A percentile compares a stretch with the other conserved stretches of the same genome.
phyloP scores from a whole-genome alignment of 192 early-diverging fungal species.

The Nowakowskiella sp. region DNA sequence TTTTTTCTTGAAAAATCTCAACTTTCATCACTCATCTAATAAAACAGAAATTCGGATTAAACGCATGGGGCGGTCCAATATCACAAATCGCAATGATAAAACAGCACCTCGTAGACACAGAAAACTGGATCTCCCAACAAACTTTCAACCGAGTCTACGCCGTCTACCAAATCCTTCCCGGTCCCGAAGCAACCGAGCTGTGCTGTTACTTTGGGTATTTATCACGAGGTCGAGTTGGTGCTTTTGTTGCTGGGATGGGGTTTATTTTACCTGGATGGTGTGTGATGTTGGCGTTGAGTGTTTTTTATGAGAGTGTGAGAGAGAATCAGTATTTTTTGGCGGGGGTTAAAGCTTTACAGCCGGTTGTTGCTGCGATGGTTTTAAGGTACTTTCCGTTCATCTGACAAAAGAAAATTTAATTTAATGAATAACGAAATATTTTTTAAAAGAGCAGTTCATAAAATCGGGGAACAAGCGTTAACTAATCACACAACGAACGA shows the following conservation, averaged over 20 bases:
- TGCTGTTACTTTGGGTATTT: constrained; percentile 47
- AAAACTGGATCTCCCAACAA: constrained; percentile 36
- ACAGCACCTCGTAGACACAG: constrained; percentile 31
- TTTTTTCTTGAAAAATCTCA: too few species aligned
- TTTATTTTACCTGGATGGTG: constrained; percentile 44
- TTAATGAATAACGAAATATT: too few species aligned
- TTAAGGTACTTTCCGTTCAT: constrained; percentile 33
- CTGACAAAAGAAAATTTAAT: too few species aligned
- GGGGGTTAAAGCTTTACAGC: constrained; percentile 41
- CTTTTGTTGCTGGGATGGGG: constrained; percentile 39
- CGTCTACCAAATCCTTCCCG: constrained; percentile 50
- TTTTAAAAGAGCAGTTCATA: too few species aligned
- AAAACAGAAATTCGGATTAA: constrained; percentile 34
- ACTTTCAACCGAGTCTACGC: constrained; percentile 46
- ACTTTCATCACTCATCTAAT: too few species aligned
- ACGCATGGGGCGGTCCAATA: constrained; percentile 49
- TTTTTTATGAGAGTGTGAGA: too few species aligned
- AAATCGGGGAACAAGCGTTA: constrained; percentile 40
- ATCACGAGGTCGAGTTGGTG: constrained; percentile 34
- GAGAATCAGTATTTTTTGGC: constrained; percentile 50
- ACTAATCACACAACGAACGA: constrained; percentile 31
- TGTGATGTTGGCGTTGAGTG: constrained; percentile 30
- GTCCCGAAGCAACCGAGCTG: constrained; percentile 49
- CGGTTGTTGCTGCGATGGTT: constrained; percentile 48
- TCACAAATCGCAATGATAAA: constrained; percentile 45